phyloP scores from a whole-genome alignment of 805 yeast species.

The Komagataella pastoris region DNA sequence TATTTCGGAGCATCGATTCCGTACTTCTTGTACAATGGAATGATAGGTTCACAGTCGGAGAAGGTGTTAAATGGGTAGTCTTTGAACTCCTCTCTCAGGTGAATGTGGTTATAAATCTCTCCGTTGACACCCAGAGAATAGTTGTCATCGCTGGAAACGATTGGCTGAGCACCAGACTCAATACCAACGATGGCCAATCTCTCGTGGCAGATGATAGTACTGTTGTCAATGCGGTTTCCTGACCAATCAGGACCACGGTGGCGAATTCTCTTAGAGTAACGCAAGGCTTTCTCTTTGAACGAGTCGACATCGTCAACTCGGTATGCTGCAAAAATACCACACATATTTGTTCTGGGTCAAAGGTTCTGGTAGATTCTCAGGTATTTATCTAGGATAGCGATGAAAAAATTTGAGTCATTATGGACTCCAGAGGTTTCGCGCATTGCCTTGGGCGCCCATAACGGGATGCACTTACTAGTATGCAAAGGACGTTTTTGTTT shows the following conservation, averaged over 20 bases:
- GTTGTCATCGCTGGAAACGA: slow-evolving; percentile 65
- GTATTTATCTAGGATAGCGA: not conserved
- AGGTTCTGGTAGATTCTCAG: not conserved
- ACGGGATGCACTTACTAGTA: not conserved
- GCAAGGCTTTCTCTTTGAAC: slow-evolving; percentile 82
- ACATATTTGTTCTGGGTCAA: slow-evolving; percentile 35
- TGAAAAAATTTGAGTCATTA: not conserved
- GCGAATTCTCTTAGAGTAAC: slow-evolving; percentile 83
- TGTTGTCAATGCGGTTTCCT: slow-evolving; percentile 71
- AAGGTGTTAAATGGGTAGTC: slow-evolving; percentile 74
- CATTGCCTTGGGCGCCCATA: not conserved
- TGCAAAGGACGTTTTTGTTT: not conserved
- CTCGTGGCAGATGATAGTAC: slow-evolving; percentile 83
- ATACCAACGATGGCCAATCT: slow-evolving; percentile 96
- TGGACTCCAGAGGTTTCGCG: not conserved
- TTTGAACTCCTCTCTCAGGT: slow-evolving; percentile 61
- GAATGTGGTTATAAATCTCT: slow-evolving; percentile 95
- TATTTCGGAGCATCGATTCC: slow-evolving; percentile 84
- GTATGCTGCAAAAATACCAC: slow-evolving; percentile 95
- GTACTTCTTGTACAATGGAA: slow-evolving; percentile 80
- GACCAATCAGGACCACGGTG: slow-evolving; percentile 99
- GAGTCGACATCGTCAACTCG: slow-evolving; percentile 66
- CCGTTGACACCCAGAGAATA: slow-evolving; percentile 84
- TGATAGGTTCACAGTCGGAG: slow-evolving; percentile 95
- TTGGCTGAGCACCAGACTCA: slow-evolving; percentile 97